Evolutionary conservation across 1,284 basidiomycete genomes (phyloP).

Genomic region (Boletus sp.): DNA sequence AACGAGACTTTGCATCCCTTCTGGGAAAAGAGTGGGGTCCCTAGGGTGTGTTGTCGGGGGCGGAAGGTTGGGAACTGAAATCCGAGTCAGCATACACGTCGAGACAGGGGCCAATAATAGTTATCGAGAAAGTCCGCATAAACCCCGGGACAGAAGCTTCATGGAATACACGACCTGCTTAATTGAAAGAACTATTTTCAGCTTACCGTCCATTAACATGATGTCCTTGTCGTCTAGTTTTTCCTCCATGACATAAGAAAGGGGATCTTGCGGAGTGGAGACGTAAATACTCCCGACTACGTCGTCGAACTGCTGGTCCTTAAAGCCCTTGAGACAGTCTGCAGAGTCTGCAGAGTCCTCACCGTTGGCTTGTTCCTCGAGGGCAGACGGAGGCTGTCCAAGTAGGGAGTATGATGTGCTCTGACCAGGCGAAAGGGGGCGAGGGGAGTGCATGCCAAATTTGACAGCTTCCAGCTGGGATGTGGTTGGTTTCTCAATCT

Average conservation of each 20-base stretch:
- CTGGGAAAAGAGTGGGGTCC: constrained; percentile 34
- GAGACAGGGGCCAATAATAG: constrained; percentile 23
- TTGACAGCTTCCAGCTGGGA: constrained; percentile 14
- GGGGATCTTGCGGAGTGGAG: constrained; percentile 24
- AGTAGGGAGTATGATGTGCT: constrained; percentile 35
- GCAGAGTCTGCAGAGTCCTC: constrained; percentile 2
- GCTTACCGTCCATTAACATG: constrained; percentile 50
- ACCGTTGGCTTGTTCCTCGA: constrained; percentile 6
- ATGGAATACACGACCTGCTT: constrained; percentile 10
- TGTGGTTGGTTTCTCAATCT: constrained; percentile 19
- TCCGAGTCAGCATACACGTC: constrained; percentile 18
- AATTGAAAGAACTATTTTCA: constrained; percentile 14
- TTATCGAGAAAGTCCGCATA: constrained; percentile 24
- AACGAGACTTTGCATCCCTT: constrained; percentile 34
- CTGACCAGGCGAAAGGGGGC: constrained; percentile 30
- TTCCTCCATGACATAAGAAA: constrained; percentile 47
- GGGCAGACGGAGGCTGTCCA: constrained; percentile 37
- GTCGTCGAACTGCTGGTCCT: constrained; percentile 23
- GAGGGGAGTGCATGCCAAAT: constrained; percentile 28
- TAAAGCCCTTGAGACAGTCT: constrained; percentile 2
- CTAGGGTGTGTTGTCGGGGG: constrained; percentile 44
- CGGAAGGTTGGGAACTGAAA: constrained; percentile 48
- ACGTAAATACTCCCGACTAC: constrained; percentile 28
- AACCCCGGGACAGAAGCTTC: constrained; percentile 17
- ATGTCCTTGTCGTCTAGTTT: constrained; percentile 48